These are phyloP conservation scores for Suhomyces yuchorum DNA, from an alignment of 1,139 yeast genomes.

Conservation along the genomic window DNA sequence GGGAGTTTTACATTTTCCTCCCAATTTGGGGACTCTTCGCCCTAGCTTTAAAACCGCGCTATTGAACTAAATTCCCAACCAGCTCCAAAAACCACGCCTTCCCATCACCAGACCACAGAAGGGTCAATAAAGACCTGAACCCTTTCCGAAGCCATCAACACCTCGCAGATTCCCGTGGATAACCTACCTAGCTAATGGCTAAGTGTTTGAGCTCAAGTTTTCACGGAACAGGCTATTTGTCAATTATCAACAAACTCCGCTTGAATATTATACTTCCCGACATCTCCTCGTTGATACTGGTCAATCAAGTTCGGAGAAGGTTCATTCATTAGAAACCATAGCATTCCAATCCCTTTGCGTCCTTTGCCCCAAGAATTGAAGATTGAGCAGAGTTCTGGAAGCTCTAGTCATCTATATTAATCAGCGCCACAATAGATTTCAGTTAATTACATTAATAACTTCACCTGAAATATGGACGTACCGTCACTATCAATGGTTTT, in stretches of 20 bases:
- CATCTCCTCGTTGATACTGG: not conserved
- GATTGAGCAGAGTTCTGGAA: not conserved
- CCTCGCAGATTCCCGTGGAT: not conserved
- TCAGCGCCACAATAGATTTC: not conserved
- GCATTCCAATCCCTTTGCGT: not conserved
- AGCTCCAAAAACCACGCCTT: not conserved
- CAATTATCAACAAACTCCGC: not conserved
- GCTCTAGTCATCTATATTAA: not conserved
- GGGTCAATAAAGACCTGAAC: not conserved
- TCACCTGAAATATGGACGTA: constrained; percentile 18
- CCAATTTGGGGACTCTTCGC: constrained; percentile 1
- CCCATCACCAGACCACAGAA: not conserved
- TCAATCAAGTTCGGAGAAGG: not conserved
- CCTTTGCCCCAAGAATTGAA: not conserved
- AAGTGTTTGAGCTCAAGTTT: not conserved
- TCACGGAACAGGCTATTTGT: not conserved
- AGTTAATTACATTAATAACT: too few species aligned
- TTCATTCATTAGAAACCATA: too few species aligned
- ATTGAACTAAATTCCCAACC: not conserved
- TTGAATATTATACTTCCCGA: too few species aligned
- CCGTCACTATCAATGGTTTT: constrained; percentile 30
- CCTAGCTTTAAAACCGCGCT: constrained; percentile 3
- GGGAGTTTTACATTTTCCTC: not conserved
- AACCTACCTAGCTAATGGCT: not conserved
- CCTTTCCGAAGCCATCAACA: not conserved